Percentiles rank a stretch among this genome's conserved stretches.
Conservation (phyloP, 2,329 filamentous ascomycete genomes). For the Camillea tinctor region DNA sequence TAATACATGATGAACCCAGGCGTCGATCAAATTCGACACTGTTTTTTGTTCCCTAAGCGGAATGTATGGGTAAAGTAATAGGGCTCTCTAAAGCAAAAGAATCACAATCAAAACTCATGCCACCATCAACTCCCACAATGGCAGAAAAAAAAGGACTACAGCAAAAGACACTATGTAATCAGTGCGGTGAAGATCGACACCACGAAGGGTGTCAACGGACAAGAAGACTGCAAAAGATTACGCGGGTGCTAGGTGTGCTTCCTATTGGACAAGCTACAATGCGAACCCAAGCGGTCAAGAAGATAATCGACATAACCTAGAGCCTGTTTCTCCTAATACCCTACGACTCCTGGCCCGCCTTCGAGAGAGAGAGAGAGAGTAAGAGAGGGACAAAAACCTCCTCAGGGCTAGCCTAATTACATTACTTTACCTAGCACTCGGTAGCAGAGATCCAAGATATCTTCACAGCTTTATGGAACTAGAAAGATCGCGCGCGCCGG, state of each 20-base stretch:
- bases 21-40: constrained; percentile 19
- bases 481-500: constrained; percentile 14
- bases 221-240: constrained; percentile 15
- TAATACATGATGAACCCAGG: constrained; percentile 19
- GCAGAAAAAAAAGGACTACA: constrained; percentile 13
- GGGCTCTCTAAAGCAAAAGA: constrained; percentile 1
- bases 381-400: background rate
- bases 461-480: constrained; percentile 16
- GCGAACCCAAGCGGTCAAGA: constrained; percentile 30
- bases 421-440: background rate
- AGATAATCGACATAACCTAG: constrained; percentile 4
- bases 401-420: background rate
- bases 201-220: constrained; percentile 16
- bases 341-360: background rate
- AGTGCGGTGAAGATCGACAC: constrained; percentile 30
- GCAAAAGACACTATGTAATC: constrained; percentile 10
- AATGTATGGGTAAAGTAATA: constrained; percentile 9
- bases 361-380: background rate
- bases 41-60: constrained; percentile 6
- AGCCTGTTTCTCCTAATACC: background rate
- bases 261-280: constrained; percentile 23
- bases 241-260: constrained; percentile 16
- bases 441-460: background rate
- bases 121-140: constrained; percentile 9
- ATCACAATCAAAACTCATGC: constrained; percentile 7